These are phyloP conservation scores for Plasmodium malariae DNA, from an alignment of 169 alveolate species.

Conservation along the genomic window DNA sequence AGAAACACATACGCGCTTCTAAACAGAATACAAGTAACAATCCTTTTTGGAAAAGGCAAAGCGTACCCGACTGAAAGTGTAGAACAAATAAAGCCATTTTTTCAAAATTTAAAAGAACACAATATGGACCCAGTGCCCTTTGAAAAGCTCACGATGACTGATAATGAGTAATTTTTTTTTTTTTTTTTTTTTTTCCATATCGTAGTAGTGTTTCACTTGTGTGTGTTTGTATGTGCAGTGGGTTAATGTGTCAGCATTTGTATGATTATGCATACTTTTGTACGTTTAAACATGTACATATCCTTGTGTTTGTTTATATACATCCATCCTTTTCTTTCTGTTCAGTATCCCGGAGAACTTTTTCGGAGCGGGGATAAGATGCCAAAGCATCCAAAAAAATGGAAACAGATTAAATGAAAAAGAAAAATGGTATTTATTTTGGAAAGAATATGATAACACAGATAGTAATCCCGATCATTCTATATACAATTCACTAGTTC, in stretches of 20 bases:
- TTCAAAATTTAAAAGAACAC: constrained; percentile 19
- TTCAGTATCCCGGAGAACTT: constrained; percentile 56
- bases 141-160: constrained; percentile 53
- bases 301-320: not conserved
- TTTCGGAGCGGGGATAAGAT: constrained; percentile 57
- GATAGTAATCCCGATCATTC: not conserved
- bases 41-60: constrained; percentile 57
- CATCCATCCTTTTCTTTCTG: not conserved
- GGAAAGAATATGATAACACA: constrained; percentile 52
- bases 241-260: too few relatives aligned
- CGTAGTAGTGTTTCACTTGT: not conserved
- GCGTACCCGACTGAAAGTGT: constrained; percentile 1
- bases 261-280: too few relatives aligned
- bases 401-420: not conserved
- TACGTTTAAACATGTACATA: not conserved
- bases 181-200: not conserved
- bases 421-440: constrained; percentile 59
- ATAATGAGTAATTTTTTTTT: constrained; percentile 39
- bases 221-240: too few relatives aligned
- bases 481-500: not conserved
- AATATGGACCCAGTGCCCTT: constrained; percentile 13
- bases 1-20: constrained; percentile 9
- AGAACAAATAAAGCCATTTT: constrained; percentile 23
- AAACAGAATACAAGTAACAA: constrained; percentile 66
- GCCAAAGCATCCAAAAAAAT: constrained; percentile 7